Conservation (phyloP, 202 grass and related monocot genomes). For the Brachypodium distachyon region DNA sequence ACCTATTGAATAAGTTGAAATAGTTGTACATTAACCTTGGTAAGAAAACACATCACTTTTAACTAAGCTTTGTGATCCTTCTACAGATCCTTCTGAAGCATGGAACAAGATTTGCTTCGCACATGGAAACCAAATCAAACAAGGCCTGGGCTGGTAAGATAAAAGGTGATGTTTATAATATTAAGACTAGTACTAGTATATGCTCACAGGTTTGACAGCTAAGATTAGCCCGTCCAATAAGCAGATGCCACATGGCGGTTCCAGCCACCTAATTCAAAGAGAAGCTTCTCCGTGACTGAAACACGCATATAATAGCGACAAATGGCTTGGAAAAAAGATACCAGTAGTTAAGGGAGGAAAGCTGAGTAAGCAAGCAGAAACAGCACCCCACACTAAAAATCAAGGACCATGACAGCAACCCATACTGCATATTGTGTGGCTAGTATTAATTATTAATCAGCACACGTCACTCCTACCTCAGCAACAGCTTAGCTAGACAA, state of each 20-base stretch:
- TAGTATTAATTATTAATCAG: slow-evolving; percentile 29
- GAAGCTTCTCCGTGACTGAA: slow-evolving; percentile 45
- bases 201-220: not conserved
- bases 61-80: slow-evolving; percentile 3
- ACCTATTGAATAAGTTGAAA: not conserved
- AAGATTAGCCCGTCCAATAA: slow-evolving; percentile 1
- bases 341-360: slow-evolving; percentile 13
- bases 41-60: slow-evolving; percentile 25
- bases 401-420: slow-evolving; percentile 55
- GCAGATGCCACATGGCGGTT: not conserved
- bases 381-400: slow-evolving; percentile 39
- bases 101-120: slow-evolving; percentile 32
- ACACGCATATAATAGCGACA: slow-evolving; percentile 18
- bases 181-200: slow-evolving; percentile 15
- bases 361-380: slow-evolving; percentile 56
- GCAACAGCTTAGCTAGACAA: slow-evolving; percentile 9
- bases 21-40: not conserved
- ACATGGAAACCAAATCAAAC: slow-evolving; percentile 35
- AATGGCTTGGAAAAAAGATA: slow-evolving; percentile 20
- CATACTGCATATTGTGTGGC: slow-evolving; percentile 27
- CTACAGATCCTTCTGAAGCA: slow-evolving; percentile 14
- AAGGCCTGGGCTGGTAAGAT: not conserved
- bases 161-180: not conserved
- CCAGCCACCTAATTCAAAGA: slow-evolving; percentile 23
- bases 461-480: slow-evolving; percentile 23